These are phyloP conservation scores for Ichthyophthirius multifiliis DNA, from an alignment of 169 alveolate species.

Conservation along the genomic window DNA sequence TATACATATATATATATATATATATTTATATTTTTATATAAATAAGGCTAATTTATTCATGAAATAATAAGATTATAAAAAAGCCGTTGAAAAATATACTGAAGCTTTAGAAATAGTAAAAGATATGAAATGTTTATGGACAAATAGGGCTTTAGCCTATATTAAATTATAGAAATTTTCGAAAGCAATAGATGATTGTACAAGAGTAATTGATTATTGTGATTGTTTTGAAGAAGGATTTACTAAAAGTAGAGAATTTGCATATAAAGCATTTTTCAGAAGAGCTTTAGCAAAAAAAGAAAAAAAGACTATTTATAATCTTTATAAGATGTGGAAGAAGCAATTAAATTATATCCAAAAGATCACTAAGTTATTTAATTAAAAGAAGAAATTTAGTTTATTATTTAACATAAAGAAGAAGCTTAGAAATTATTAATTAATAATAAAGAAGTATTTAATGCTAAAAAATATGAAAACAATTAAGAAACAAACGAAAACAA, in stretches of 20 bases:
- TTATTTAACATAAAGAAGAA: constrained; percentile 16
- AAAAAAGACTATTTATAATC: constrained; percentile 70
- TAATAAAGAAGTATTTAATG: not conserved
- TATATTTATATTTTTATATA: not conserved
- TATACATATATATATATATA: not conserved
- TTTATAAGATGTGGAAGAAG: constrained; percentile 73
- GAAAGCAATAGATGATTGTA: constrained; percentile 82
- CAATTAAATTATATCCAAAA: constrained; percentile 56
- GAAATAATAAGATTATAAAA: constrained; percentile 74
- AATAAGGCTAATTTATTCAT: constrained; percentile 67
- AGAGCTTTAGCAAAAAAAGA: constrained; percentile 80
- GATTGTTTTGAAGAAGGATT: constrained; percentile 87
- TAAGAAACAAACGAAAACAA: not conserved
- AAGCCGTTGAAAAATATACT: constrained; percentile 81
- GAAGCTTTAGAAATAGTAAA: constrained; percentile 79
- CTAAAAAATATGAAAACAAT: not conserved
- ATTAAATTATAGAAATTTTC: constrained; percentile 69
- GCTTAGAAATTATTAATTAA: not conserved
- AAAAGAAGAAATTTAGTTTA: constrained; percentile 29
- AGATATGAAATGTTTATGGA: constrained; percentile 79
- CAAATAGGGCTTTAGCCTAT: constrained; percentile 86
- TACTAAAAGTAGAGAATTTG: constrained; percentile 63
- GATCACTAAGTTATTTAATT: constrained; percentile 58
- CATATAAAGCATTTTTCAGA: constrained; percentile 84
- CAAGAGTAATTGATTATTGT: constrained; percentile 78